Base-by-base conservation (phyloP, 2,329 filamentous ascomycete species). In the Botryosphaeria dothidea region DNA sequence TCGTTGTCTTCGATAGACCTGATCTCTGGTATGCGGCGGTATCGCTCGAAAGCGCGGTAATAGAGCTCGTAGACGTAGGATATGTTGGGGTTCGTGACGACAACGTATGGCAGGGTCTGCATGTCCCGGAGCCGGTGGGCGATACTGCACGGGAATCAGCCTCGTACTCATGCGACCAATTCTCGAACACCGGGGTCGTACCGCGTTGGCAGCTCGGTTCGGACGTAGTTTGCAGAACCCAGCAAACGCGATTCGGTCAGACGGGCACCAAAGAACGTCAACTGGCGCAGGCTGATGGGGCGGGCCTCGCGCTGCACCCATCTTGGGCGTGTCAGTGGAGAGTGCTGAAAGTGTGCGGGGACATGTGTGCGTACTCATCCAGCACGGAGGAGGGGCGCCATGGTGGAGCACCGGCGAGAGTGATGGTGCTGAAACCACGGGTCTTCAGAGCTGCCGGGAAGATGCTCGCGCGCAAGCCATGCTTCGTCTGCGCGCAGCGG, bases 21-120 rank as follows among this genome's bases (percentile, higher is more conserved):
- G 70, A 99, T 88, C 74, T 97, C 92, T 58, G 89, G 89, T 45
- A 97, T 83, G 69, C 90, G 90, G 54, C 95, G 91, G 68, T 98
- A 91, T 62, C 84, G 88, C 75, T 99, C 95, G 72, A 99, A 99
- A n/a, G 95, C 94, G 69, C 89, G 89, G 80, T 97, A 96, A 82
- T 99, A 99, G 6, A 97, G 85, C 76, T 98, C 92, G 80, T 99
- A 99, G 36, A 98, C 95, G 69, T 96, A 89, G 74, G 91, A 92
- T 68, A 99, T 91, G 77, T 99, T 92, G 6, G 88, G 88, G 73
- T 99, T 99, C n/a, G 92, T 93, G 54, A 98, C 92, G 63, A 98
- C 94, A 41, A 95, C 92, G 75, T 97, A 99, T 19, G 95, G 95
- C 45, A 99, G 84, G 68, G 92, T 93, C 78, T 99, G 95, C 87